Evolutionary conservation across 208 protist species (phyloP), one percentile per base, ranked within the genome.

Genomic region (Trypanosoma boissoni): DNA sequence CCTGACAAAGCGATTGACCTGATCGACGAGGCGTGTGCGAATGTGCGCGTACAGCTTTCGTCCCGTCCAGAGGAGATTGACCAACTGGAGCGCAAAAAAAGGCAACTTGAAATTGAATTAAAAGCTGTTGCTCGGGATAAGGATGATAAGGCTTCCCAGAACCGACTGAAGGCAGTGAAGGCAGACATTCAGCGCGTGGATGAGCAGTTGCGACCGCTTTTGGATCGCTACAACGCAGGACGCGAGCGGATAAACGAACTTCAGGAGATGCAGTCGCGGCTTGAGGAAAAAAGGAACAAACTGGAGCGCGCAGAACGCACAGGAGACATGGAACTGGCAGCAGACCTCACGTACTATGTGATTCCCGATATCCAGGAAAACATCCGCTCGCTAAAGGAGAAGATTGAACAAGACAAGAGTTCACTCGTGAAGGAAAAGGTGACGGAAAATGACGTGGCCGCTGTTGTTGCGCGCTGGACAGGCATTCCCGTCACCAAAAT

Each of bases 1-100:
- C 98, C 98, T 8, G 98, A 99, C 76, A 99, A 99, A 76, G 97
- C 98, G 2, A 99, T 99, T 55, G 98, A 99, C 79, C 80, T 99
- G 7, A 79, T 99, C 26, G 98, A 99, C 66, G 98, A 99, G 75
- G 97, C 98, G 1, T 78, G 86, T 54, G 92, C 95, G 42, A 85
- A 82, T 9, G 69, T 97, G 62, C 76, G 91, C 24, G 74, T 99
- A 41, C 85, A 98, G 78, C 84, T 98, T 60, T 94, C 98, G 66
- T 97, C 88, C 2, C 96, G 98, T 70, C 97, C 97, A 0, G 96
- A 98, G 73, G 66, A 66, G 18, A 80, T 99, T 8, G 98, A 99
- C 63, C 61, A 71, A 16, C 71, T 98, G 5, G 95, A 96, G 51
- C 80, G 95, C 2, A 68, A 93, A 67, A 80, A 96, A 32, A 76